Base-by-base conservation (phyloP, 371 early-diverging fungal genomes). In the Quaeritorhiza haematococci region DNA sequence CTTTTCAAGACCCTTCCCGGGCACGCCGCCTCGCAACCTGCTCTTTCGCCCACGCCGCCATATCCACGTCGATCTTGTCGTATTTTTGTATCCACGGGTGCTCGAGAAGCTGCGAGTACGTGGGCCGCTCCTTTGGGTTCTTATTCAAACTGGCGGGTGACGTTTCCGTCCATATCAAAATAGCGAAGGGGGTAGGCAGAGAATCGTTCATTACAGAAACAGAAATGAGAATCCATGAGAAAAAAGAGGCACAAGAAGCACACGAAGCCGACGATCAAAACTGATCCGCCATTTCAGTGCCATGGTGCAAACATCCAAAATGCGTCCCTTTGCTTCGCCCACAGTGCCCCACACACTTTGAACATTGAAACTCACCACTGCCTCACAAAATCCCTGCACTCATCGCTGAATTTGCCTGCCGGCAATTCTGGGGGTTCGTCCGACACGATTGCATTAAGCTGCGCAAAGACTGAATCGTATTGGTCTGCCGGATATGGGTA, bases 391-490 rank as follows among this genome's bases (percentile, higher is more conserved):
- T 89, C 84, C 23, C 84, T 74, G 6, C 90, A 88, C 3, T 79
- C 82, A 23, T 69, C 67, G 4, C 92, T 89, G 63, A 85, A 92
- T 28, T 58, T 59, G 29, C 72, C 74, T 2, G 62, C 72, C 19
- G 92, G 90, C 34, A 93, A 71, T 7, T 69, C 64, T 0, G 92
- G 94, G 29, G 92, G 84, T 1, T 83, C 86, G 42, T 83, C 90
- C 28, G 80, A 74, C 35, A 93, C 88, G 64, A 95, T 93, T 27
- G 91, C 93, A 55, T 80, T 85, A 48, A 93, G 68, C 58, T 92
- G 92, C 13, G 88, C 94, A 80, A 93, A 92, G 64, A 92, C 82
- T 38, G 71, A 76, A 55, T 84, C 80, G 46, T 72, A 84, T 43
- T 80, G 75, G 52, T 55, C 64, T 3, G 64, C 60, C 13, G 72